A percentile compares a stretch with the other conserved stretches of the same genome.
These are phyloP conservation scores for Paulownia fortunei DNA, from an alignment of 257 asterid genomes.

Conservation along the genomic window DNA sequence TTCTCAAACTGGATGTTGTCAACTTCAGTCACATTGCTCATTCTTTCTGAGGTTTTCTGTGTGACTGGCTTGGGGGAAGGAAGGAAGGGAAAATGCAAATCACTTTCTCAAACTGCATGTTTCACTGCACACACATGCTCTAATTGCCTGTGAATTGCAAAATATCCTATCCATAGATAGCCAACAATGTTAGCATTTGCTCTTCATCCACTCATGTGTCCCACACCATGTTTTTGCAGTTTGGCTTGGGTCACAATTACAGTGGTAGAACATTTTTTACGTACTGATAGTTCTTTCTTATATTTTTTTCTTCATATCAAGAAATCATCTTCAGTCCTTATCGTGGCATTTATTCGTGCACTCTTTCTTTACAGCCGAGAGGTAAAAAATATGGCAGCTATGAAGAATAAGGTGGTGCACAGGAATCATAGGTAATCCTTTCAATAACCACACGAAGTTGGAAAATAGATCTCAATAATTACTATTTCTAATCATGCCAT, in stretches of 20 bases:
- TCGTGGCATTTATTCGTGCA: slow-evolving; percentile 20
- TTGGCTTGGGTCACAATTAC: neutral
- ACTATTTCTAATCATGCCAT: slow-evolving; percentile 26
- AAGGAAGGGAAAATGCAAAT: neutral
- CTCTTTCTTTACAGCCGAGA: slow-evolving; percentile 63
- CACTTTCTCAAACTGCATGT: neutral
- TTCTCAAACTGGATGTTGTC: neutral
- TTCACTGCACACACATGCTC: neutral
- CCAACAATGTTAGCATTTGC: neutral
- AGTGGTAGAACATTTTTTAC: neutral
- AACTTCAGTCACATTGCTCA: neutral
- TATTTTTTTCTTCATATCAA: neutral
- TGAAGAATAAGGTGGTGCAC: slow-evolving; percentile 62
- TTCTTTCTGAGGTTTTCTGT: neutral
- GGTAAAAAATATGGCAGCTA: slow-evolving; percentile 71
- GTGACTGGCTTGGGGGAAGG: too few relatives aligned
- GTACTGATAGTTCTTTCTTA: neutral
- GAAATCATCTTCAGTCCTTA: neutral
- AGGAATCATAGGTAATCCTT: slow-evolving; percentile 52
- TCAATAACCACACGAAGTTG: neutral
- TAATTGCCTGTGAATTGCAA: neutral
- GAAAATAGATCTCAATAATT: neutral
- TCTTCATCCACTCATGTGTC: neutral
- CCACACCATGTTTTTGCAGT: neutral
- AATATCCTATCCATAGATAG: neutral